Percentiles rank a stretch among this genome's conserved stretches.
These are phyloP conservation scores for Hypoxylon sp. DNA, from an alignment of 2,329 filamentous ascomycete genomes.

Conservation along the genomic window DNA sequence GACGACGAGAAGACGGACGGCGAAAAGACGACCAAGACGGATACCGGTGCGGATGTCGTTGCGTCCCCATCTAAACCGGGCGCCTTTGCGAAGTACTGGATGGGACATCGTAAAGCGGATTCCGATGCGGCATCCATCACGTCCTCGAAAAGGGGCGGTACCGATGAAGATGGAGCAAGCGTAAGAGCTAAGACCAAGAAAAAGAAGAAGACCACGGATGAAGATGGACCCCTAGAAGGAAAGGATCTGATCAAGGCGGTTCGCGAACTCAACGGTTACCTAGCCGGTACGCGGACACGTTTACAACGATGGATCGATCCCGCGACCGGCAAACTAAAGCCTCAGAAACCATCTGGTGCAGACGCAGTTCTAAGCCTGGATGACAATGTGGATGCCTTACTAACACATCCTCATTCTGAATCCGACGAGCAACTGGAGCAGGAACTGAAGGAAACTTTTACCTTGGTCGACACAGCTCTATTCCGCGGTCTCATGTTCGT, in stretches of 20 bases:
- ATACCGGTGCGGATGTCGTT: conserved; percentile 42
- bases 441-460: conserved; percentile 80
- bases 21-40: conserved; percentile 49
- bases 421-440: conserved; percentile 73
- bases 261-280: conserved; percentile 84
- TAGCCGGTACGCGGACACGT: conserved; percentile 83
- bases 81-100: conserved; percentile 67
- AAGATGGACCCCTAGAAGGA: conserved; percentile 73
- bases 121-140: conserved; percentile 70
- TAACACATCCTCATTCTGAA: conserved; percentile 60
- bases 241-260: conserved; percentile 87
- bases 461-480: conserved; percentile 90
- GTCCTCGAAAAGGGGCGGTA: conserved; percentile 67
- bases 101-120: conserved; percentile 60
- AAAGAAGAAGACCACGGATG: conserved; percentile 53
- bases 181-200: conserved; percentile 56
- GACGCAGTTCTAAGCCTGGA: conserved; percentile 51
- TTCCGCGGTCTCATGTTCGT: conserved; percentile 97
- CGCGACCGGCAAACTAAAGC: conserved; percentile 70
- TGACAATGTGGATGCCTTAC: conserved; percentile 47
- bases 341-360: conserved; percentile 58
- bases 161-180: conserved; percentile 66
- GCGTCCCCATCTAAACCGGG: conserved; percentile 55
- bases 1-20: conserved; percentile 53
- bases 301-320: conserved; percentile 72